phyloP scores from a whole-genome alignment of 192 early-diverging fungal genomes.

The Oehlia diaphana region DNA sequence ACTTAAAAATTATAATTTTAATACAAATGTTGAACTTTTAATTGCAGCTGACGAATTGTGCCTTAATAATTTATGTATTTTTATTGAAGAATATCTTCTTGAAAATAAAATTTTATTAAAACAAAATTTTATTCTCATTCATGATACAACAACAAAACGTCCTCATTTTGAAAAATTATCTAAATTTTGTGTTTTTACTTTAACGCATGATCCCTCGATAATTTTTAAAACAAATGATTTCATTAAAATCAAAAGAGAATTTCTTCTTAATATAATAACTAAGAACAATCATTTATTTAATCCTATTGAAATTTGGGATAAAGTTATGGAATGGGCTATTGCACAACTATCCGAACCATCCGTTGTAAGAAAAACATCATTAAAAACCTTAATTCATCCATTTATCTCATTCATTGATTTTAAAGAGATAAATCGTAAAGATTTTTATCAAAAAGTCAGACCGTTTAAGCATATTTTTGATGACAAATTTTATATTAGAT shows the following conservation, averaged over 20 bases:
- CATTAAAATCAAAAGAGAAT: neutral
- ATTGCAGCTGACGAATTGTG: neutral
- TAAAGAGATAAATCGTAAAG: neutral
- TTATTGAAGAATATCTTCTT: neutral
- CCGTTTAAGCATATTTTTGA: neutral
- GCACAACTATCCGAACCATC: neutral
- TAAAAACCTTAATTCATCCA: neutral
- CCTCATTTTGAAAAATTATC: neutral
- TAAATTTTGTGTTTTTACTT: neutral
- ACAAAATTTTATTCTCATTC: neutral
- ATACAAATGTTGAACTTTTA: neutral
- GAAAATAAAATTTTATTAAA: neutral
- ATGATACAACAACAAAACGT: neutral
- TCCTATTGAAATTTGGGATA: neutral
- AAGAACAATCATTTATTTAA: neutral
- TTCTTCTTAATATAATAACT: neutral
- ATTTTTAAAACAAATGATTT: neutral
- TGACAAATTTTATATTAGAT: neutral
- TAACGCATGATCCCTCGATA: neutral
- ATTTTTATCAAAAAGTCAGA: conserved; percentile 4
- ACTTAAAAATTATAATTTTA: neutral
- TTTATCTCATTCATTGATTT: neutral
- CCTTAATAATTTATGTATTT: neutral
- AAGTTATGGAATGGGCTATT: neutral
- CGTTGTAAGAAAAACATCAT: no score